These are phyloP conservation scores for Inonotus obliquus DNA, from an alignment of 1,284 basidiomycete genomes.

Conservation along the genomic window DNA sequence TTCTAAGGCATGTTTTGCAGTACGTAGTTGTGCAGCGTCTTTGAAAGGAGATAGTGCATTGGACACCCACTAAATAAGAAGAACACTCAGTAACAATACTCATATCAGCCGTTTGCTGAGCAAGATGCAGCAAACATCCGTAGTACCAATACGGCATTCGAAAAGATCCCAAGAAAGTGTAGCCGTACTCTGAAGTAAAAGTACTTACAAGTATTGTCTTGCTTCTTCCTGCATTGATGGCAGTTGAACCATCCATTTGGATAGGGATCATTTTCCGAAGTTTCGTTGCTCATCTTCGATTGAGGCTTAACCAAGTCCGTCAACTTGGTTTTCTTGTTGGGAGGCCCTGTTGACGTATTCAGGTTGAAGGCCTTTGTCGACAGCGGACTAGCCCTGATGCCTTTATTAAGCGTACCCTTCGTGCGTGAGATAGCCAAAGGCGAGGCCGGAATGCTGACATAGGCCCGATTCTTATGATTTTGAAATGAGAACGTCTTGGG, in stretches of 20 bases:
- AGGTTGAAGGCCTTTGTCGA: slow-evolving; percentile 20
- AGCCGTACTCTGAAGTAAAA: not conserved
- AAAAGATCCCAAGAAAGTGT: too few species aligned
- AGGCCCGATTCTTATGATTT: slow-evolving; percentile 33
- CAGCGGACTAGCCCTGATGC: slow-evolving; percentile 11
- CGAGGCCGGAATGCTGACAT: slow-evolving; percentile 37
- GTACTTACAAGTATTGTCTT: slow-evolving; percentile 7
- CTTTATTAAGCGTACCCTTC: not conserved
- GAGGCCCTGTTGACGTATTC: slow-evolving; percentile 9
- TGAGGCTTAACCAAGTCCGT: slow-evolving; percentile 7
- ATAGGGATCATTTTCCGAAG: slow-evolving; percentile 30
- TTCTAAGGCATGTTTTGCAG: slow-evolving; percentile 61
- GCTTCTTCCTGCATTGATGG: slow-evolving; percentile 53
- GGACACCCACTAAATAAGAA: slow-evolving; percentile 36
- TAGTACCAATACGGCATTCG: too few species aligned
- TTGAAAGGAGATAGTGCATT: slow-evolving; percentile 43
- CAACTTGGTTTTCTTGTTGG: slow-evolving; percentile 17
- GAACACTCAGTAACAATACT: not conserved
- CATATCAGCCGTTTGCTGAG: not conserved
- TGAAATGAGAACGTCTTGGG: slow-evolving; percentile 20
- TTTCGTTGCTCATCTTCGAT: slow-evolving; percentile 12
- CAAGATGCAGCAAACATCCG: too few species aligned
- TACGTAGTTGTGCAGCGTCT: slow-evolving; percentile 51
- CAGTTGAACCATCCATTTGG: slow-evolving; percentile 46
- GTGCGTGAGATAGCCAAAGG: slow-evolving; percentile 14